Percentiles rank a stretch among this genome's conserved stretches.
Conservation (phyloP, 2,329 filamentous ascomycete species). For the Lachnellula hyalina region DNA sequence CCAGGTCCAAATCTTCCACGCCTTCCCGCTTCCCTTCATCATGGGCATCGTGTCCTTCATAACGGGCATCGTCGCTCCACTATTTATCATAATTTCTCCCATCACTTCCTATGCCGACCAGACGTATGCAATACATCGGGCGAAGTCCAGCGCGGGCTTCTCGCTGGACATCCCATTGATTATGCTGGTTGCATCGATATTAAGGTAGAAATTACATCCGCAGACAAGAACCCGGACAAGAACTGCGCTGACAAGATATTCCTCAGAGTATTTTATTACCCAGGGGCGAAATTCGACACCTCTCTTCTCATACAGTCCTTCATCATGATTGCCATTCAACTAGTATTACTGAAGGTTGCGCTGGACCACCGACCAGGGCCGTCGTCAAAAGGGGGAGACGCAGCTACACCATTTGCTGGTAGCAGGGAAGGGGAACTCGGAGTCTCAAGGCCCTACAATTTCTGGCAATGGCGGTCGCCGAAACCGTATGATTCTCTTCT, state of each 20-base stretch:
- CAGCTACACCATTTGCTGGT: conserved; percentile 56
- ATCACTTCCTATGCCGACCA: conserved; percentile 63
- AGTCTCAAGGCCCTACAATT: conserved; percentile 60
- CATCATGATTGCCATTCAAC: conserved; percentile 60
- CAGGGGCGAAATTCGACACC: conserved; percentile 58
- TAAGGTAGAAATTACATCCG: conserved; percentile 43
- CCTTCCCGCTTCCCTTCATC: conserved; percentile 10
- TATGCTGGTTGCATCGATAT: conserved; percentile 63
- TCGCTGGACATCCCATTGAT: conserved; percentile 68
- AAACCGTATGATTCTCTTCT: conserved; percentile 47
- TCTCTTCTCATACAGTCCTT: conserved; percentile 60
- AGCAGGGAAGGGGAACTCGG: conserved; percentile 30
- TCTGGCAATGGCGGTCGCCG: conserved; percentile 75
- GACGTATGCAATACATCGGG: conserved; percentile 58
- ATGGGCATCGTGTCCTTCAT: conserved; percentile 33
- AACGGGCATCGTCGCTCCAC: conserved; percentile 53
- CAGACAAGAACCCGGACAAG: background rate
- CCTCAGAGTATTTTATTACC: conserved; percentile 63
- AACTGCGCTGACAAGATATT: conserved; percentile 8
- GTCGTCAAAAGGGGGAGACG: conserved; percentile 55
- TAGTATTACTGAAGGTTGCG: conserved; percentile 60
- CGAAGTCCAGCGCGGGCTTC: conserved; percentile 61
- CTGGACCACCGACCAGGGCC: conserved; percentile 61
- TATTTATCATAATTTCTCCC: conserved; percentile 59
- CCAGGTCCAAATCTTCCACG: background rate